Evolutionary conservation across 1,139 yeast species (phyloP).

Genomic region (Nakaseomyces glabratus): DNA sequence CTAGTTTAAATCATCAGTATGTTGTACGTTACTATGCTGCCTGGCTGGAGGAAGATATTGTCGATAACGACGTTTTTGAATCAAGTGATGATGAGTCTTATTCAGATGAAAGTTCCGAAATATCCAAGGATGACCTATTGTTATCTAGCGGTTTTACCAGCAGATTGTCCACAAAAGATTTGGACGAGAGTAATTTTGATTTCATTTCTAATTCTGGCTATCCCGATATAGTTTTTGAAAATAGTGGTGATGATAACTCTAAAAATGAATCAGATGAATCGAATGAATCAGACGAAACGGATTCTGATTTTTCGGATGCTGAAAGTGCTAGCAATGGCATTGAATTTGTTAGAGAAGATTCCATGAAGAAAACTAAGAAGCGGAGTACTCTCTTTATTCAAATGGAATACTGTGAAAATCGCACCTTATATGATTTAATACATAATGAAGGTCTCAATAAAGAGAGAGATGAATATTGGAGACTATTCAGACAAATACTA

Average conservation of each 20-base stretch:
- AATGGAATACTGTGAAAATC: constrained; percentile 97
- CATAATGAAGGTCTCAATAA: constrained; percentile 62
- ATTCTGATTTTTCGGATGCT: not conserved
- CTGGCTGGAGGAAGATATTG: constrained; percentile 75
- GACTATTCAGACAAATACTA: constrained; percentile 73
- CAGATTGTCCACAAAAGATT: constrained; percentile 22
- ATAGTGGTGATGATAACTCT: constrained; percentile 32
- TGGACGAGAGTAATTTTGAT: constrained; percentile 36
- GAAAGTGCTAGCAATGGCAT: too few relatives aligned
- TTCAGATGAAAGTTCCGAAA: constrained; percentile 14
- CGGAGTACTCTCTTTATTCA: constrained; percentile 68
- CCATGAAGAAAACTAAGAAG: constrained; percentile 12
- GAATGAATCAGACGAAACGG: not conserved
- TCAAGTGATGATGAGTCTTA: constrained; percentile 29
- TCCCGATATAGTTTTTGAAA: constrained; percentile 53
- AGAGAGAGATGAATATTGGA: constrained; percentile 77
- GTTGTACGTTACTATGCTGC: constrained; percentile 95
- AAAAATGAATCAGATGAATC: not conserved
- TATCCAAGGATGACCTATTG: constrained; percentile 18
- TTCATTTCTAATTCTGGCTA: constrained; percentile 57
- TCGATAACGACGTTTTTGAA: constrained; percentile 39
- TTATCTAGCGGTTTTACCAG: constrained; percentile 24
- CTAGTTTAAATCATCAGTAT: constrained; percentile 87
- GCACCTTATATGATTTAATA: constrained; percentile 75
- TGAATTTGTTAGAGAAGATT: constrained; percentile 4